Evolutionary conservation across 192 early-diverging fungal species (phyloP).

Genomic region (Coemansia sp.): DNA sequence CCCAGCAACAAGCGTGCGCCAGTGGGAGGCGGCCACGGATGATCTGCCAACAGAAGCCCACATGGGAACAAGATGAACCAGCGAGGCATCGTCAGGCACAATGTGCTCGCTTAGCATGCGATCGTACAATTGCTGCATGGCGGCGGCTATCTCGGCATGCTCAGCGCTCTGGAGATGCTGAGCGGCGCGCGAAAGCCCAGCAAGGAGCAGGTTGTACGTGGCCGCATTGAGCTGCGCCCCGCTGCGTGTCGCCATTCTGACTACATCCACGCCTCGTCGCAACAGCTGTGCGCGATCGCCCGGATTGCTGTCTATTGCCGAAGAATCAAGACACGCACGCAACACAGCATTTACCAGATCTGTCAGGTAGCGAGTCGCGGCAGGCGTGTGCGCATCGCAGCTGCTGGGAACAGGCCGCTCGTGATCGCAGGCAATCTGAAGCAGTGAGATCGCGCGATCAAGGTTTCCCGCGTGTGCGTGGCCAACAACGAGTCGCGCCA

Average conservation of each 20-base stretch:
- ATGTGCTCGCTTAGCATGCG: slow-evolving; percentile 11
- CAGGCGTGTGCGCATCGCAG: neutral
- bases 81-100: slow-evolving; percentile 14
- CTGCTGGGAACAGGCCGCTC: neutral
- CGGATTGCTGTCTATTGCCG: neutral
- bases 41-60: slow-evolving; percentile 11
- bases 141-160: neutral
- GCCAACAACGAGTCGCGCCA: slow-evolving; percentile 30
- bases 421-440: slow-evolving; percentile 8
- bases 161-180: neutral
- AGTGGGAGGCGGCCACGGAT: slow-evolving; percentile 6
- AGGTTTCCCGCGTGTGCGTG: slow-evolving; percentile 12
- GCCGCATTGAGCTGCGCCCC: slow-evolving; percentile 12
- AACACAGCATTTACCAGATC: slow-evolving; percentile 25
- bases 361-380: slow-evolving; percentile 1
- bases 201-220: slow-evolving; percentile 33
- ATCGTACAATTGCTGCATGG: slow-evolving; percentile 19
- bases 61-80: slow-evolving; percentile 22
- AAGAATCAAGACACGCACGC: slow-evolving; percentile 7
- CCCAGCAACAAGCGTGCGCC: slow-evolving; percentile 5
- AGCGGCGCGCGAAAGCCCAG: slow-evolving; percentile 12
- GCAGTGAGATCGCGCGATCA: slow-evolving; percentile 11
- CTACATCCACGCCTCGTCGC: slow-evolving; percentile 14
- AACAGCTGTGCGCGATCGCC: neutral
- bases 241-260: neutral